Percentiles rank a stretch among this genome's conserved stretches.
phyloP scores from a whole-genome alignment of 805 yeast genomes.

The Komagataella populi region DNA sequence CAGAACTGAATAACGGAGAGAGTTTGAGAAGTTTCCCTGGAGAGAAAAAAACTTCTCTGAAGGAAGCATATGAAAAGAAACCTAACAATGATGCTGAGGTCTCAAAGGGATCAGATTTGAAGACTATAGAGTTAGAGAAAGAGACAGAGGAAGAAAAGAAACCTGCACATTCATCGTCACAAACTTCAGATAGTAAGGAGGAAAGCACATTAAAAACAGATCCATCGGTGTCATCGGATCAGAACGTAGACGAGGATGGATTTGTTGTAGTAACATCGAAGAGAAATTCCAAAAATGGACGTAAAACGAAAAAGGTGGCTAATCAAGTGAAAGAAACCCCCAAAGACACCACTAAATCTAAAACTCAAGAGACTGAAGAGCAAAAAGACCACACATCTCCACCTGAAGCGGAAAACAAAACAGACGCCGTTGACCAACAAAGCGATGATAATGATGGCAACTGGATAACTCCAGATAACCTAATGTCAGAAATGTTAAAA shows the following conservation, averaged over 20 bases:
- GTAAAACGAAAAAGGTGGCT: background rate
- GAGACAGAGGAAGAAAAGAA: background rate
- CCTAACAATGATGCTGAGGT: background rate
- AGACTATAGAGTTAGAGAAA: background rate
- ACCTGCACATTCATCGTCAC: conserved; percentile 1
- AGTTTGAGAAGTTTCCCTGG: conserved; percentile 68
- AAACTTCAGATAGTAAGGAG: conserved; percentile 1
- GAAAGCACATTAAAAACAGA: background rate
- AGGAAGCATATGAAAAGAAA: conserved; percentile 11
- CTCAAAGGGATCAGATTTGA: background rate
- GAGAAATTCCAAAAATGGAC: background rate
- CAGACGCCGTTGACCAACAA: conserved; percentile 23
- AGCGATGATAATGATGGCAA: conserved; percentile 63
- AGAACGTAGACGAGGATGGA: background rate
- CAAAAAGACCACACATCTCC: conserved; percentile 2
- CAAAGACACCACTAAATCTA: conserved; percentile 3
- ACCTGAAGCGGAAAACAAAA: conserved; percentile 11
- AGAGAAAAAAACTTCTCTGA: conserved; percentile 13
- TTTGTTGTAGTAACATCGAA: background rate
- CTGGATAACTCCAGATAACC: conserved; percentile 89
- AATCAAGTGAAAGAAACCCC: background rate
- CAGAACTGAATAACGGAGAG: conserved; percentile 54
- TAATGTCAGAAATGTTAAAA: conserved; percentile 53
- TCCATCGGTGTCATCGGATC: background rate
- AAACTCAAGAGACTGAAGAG: conserved; percentile 4